phyloP scores from a whole-genome alignment of 2,329 filamentous ascomycete genomes.

The Hypoxylon sp. region DNA sequence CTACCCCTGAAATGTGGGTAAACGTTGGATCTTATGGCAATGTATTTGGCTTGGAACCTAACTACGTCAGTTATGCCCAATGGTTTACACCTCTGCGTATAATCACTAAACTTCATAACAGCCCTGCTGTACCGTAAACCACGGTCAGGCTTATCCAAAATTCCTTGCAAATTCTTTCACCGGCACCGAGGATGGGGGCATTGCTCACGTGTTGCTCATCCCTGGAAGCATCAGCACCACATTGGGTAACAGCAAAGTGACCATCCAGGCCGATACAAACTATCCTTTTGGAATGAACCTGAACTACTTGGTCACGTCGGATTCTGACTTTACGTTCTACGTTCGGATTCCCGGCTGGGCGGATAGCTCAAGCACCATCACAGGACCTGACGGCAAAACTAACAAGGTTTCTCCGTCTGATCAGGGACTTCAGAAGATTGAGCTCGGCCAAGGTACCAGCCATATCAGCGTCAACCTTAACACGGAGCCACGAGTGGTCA shows the following conservation, averaged over 20 bases:
- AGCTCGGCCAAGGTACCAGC: conserved; percentile 45
- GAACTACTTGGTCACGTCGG: conserved; percentile 52
- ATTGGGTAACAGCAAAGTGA: conserved; percentile 58
- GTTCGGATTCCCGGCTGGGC: conserved; percentile 55
- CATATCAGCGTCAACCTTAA: conserved; percentile 47
- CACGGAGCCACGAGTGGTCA: conserved; percentile 51
- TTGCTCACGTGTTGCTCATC: conserved; percentile 68
- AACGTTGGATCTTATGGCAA: conserved; percentile 62
- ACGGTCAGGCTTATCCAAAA: conserved; percentile 70
- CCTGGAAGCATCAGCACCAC: conserved; percentile 61
- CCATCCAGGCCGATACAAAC: conserved; percentile 62
- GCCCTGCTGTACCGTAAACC: conserved; percentile 71
- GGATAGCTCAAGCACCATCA: conserved; percentile 45
- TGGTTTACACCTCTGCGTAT: background rate
- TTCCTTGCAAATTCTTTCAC: conserved; percentile 67
- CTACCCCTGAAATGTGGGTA: conserved; percentile 57
- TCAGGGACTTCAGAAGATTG: conserved; percentile 49
- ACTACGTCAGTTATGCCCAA: conserved; percentile 55
- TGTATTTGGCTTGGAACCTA: conserved; percentile 67
- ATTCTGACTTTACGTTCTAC: conserved; percentile 53
- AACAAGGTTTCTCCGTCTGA: conserved; percentile 41
- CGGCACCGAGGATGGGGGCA: conserved; percentile 59
- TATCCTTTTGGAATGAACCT: conserved; percentile 60
- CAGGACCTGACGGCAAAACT: conserved; percentile 29
- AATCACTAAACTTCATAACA: conserved; percentile 33